A percentile compares a stretch with the other conserved stretches of the same genome.
Conservation (phyloP, 2,329 filamentous ascomycete genomes). For the Hypoxylon sp. region DNA sequence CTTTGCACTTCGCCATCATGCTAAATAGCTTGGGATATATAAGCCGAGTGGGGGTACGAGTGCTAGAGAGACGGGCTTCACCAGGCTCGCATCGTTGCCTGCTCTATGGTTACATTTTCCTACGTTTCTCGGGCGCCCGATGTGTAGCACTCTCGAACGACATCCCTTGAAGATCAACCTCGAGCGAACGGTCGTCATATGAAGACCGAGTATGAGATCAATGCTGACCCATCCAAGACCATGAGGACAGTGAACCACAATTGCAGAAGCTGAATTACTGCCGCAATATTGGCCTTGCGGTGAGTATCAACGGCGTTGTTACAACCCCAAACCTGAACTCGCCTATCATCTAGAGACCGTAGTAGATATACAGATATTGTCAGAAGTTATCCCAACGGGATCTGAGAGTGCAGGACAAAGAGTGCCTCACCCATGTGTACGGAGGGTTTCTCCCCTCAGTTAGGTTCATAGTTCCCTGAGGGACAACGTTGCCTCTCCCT, state of each 20-base stretch:
- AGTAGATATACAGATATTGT: not conserved
- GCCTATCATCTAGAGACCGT: not conserved
- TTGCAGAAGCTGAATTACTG: not conserved
- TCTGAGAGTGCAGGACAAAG: no score
- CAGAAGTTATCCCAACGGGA: not conserved
- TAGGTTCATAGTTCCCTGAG: no score
- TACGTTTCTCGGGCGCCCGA: conserved; percentile 1
- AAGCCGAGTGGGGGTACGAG: not conserved
- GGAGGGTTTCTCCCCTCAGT: no score
- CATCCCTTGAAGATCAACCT: not conserved
- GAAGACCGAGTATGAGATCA: not conserved
- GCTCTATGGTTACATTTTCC: not conserved
- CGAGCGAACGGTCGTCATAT: not conserved
- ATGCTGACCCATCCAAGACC: not conserved
- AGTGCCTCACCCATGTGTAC: no score
- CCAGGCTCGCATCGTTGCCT: not conserved
- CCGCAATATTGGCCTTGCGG: not conserved
- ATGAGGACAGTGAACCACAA: not conserved
- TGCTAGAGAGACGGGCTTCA: not conserved
- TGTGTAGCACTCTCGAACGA: not conserved
- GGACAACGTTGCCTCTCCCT: no score
- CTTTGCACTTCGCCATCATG: not conserved
- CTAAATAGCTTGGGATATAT: not conserved
- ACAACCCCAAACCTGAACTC: not conserved
- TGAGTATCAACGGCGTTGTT: not conserved